Conservation (phyloP, 371 early-diverging fungal genomes). For the Mucor irregularis region DNA sequence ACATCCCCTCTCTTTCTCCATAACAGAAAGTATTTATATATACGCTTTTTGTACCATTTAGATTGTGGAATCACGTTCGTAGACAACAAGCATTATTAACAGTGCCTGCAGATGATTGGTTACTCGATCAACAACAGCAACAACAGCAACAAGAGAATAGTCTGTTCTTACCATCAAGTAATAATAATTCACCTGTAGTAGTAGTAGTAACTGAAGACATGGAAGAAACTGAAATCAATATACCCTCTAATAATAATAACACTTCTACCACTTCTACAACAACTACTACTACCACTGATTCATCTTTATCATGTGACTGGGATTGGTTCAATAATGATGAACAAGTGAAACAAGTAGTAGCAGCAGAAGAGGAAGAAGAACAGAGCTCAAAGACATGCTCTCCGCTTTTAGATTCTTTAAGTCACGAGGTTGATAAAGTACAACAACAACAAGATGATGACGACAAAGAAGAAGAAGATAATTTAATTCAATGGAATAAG, state of each 20-base stretch:
- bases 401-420: constrained; percentile 13
- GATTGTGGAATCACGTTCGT: constrained; percentile 33
- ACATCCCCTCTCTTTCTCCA: not conserved
- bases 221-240: too few species aligned
- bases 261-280: too few species aligned
- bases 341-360: constrained; percentile 3
- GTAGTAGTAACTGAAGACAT: not conserved
- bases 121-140: constrained; percentile 19
- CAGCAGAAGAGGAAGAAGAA: too few species aligned
- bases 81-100: constrained; percentile 18
- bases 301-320: constrained; percentile 23
- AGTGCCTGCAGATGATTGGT: constrained; percentile 16
- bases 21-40: not conserved
- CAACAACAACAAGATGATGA: not conserved
- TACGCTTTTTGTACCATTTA: too few species aligned
- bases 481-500: not conserved
- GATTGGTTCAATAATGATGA: constrained; percentile 20
- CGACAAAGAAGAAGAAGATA: constrained; percentile 7
- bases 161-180: too few species aligned
- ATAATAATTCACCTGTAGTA: too few species aligned
- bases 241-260: not conserved
- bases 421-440: too few species aligned
- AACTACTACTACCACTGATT: not conserved
- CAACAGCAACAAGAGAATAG: too few species aligned
- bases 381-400: too few species aligned